Evolutionary conservation across 2,329 filamentous ascomycete species (phyloP).

Genomic region (Penicillium sp.): DNA sequence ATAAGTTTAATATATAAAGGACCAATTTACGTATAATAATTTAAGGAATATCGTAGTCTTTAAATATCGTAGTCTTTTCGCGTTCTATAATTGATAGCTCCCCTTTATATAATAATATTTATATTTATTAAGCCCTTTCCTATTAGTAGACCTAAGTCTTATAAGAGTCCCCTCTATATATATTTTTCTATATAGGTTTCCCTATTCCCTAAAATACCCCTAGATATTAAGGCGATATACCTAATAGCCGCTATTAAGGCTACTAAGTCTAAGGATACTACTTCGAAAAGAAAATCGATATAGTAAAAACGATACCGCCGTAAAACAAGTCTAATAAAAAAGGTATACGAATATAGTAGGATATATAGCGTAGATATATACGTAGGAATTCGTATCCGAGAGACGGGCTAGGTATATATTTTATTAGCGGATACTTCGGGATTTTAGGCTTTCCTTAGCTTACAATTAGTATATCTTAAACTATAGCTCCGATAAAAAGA

Average conservation of each 20-base stretch:
- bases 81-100: background rate
- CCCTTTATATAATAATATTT: background rate
- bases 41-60: background rate
- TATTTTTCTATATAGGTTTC: background rate
- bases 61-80: background rate
- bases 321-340: background rate
- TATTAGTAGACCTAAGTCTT: background rate
- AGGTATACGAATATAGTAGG: background rate
- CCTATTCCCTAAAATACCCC: background rate
- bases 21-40: background rate
- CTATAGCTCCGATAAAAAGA: background rate
- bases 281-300: background rate
- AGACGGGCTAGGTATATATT: background rate
- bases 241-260: background rate
- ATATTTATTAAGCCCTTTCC: background rate
- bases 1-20: background rate
- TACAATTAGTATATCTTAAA: background rate
- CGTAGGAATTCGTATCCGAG: background rate
- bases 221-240: background rate
- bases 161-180: background rate
- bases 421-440: background rate
- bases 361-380: background rate
- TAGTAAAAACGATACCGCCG: background rate
- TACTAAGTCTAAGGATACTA: background rate
- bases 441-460: background rate